phyloP scores from a whole-genome alignment of 1,139 yeast species.

The Casaregolazyma lundiana region DNA sequence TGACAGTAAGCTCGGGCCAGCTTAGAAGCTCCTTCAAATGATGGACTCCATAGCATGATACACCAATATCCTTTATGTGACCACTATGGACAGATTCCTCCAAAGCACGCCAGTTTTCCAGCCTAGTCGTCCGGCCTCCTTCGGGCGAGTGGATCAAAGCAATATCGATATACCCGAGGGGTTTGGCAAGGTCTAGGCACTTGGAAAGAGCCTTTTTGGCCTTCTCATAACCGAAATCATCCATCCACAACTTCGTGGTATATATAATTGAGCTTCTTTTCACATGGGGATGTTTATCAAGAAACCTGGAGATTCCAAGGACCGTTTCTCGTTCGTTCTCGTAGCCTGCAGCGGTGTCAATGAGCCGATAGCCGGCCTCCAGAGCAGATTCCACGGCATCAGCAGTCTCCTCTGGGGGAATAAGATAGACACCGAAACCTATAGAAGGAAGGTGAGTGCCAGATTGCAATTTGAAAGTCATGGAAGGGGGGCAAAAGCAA shows the following conservation, averaged over 20 bases:
- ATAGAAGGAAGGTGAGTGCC: conserved; percentile 50
- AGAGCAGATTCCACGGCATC: conserved; percentile 51
- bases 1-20: conserved; percentile 37
- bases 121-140: conserved; percentile 29
- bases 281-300: conserved; percentile 38
- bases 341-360: conserved; percentile 59
- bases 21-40: conserved; percentile 39
- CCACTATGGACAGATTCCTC: conserved; percentile 36
- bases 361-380: conserved; percentile 63
- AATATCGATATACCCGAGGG: conserved; percentile 45
- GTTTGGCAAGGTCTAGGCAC: conserved; percentile 46
- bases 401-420: conserved; percentile 39
- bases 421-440: conserved; percentile 56
- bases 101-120: conserved; percentile 43
- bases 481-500: not conserved
- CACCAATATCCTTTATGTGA: conserved; percentile 39
- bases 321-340: conserved; percentile 53
- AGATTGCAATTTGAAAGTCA: conserved; percentile 20
- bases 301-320: conserved; percentile 43
- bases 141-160: conserved; percentile 39
- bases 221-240: conserved; percentile 51
- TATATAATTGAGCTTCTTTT: conserved; percentile 58
- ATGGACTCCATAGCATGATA: conserved; percentile 41
- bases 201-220: conserved; percentile 51
- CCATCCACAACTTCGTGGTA: conserved; percentile 64